A percentile compares a stretch with the other conserved stretches of the same genome.
Evolutionary conservation across 208 protist species (phyloP).

Genomic region (Herpetomonas samuelpessoai): DNA sequence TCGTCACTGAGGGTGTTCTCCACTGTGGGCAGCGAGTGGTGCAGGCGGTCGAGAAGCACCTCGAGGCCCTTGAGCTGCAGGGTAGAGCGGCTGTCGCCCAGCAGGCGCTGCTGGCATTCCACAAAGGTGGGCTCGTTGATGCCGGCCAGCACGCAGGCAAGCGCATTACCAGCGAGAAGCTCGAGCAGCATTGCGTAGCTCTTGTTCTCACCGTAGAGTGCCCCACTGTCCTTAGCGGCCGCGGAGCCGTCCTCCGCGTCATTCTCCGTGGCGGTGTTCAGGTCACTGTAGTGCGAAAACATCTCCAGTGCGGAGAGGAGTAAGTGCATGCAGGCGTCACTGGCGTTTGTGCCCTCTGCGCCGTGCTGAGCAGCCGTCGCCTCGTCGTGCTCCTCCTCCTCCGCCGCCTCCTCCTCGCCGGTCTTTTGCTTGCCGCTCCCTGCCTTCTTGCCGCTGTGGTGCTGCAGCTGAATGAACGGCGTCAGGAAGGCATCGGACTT

Average conservation of each 20-base stretch:
- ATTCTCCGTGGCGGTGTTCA: slow-evolving; percentile 51
- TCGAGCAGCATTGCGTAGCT: slow-evolving; percentile 81
- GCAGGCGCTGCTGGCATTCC: slow-evolving; percentile 64
- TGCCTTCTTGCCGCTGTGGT: slow-evolving; percentile 20
- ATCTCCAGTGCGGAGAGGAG: slow-evolving; percentile 71
- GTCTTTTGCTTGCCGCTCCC: slow-evolving; percentile 6
- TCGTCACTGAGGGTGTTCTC: slow-evolving; percentile 78
- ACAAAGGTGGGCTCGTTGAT: slow-evolving; percentile 91
- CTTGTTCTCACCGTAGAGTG: slow-evolving; percentile 48
- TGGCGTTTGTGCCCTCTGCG: slow-evolving; percentile 33
- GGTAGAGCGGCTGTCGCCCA: slow-evolving; percentile 45
- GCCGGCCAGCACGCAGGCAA: slow-evolving; percentile 87
- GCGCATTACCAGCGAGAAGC: slow-evolving; percentile 84
- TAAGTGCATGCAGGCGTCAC: slow-evolving; percentile 71
- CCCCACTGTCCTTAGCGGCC: slow-evolving; percentile 5
- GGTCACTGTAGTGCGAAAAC: slow-evolving; percentile 77
- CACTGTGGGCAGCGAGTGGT: slow-evolving; percentile 82
- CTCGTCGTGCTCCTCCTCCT: slow-evolving; percentile 18
- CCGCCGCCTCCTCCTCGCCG: slow-evolving; percentile 9
- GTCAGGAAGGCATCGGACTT: slow-evolving; percentile 83
- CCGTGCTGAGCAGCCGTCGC: slow-evolving; percentile 21
- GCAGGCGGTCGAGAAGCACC: slow-evolving; percentile 85
- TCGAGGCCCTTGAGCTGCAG: slow-evolving; percentile 82
- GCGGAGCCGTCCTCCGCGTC: slow-evolving; percentile 10
- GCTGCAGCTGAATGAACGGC: slow-evolving; percentile 84